Evolutionary conservation across 2,329 filamentous ascomycete species (phyloP).

Genomic region (Curvularia sp.): DNA sequence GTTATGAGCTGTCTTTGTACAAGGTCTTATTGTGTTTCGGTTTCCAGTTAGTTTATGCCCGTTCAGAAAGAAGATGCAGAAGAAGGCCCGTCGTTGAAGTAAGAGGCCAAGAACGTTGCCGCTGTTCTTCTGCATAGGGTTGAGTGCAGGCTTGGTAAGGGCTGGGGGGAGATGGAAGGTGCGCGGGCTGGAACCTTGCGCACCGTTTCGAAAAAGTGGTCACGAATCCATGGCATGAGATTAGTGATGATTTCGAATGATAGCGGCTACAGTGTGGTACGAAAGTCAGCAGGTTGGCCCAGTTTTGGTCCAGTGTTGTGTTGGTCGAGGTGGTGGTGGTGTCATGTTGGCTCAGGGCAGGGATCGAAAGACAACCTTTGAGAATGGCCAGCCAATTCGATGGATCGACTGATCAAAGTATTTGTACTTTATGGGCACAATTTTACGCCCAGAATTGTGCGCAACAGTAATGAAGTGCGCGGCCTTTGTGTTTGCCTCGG

Average conservation of each 20-base stretch:
- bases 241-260: slow-evolving; percentile 34
- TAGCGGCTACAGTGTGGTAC: slow-evolving; percentile 37
- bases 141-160: slow-evolving; percentile 28
- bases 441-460: slow-evolving; percentile 12
- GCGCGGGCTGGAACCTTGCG: background rate
- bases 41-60: no score
- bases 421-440: slow-evolving; percentile 27
- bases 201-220: slow-evolving; percentile 25
- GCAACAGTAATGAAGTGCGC: slow-evolving; percentile 34
- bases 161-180: slow-evolving; percentile 24
- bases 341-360: slow-evolving; percentile 23
- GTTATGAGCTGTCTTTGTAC: no score
- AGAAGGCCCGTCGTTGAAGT: no score
- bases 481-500: slow-evolving; percentile 26
- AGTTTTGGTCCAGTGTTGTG: slow-evolving; percentile 18
- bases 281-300: slow-evolving; percentile 20
- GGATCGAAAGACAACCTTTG: slow-evolving; percentile 30
- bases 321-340: slow-evolving; percentile 25
- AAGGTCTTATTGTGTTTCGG: no score
- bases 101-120: slow-evolving; percentile 35
- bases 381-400: slow-evolving; percentile 26
- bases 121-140: slow-evolving; percentile 29
- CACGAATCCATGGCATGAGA: slow-evolving; percentile 25
- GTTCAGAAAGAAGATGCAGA: no score
- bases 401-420: slow-evolving; percentile 26